These are phyloP conservation scores for Cyberlindnera americana DNA, from an alignment of 805 yeast species.

Conservation along the genomic window DNA sequence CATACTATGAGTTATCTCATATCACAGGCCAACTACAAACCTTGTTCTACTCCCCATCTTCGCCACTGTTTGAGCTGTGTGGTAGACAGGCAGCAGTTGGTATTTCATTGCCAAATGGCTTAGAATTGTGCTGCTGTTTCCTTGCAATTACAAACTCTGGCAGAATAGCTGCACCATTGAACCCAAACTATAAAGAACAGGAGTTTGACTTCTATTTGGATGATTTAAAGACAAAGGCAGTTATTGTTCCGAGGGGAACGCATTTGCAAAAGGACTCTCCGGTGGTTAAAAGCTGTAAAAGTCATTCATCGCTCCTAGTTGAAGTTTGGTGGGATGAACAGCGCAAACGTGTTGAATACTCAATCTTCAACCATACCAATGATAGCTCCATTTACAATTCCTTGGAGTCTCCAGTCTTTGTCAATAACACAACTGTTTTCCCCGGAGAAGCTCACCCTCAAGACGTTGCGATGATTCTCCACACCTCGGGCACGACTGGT, in stretches of 20 bases:
- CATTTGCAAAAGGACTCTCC: slow-evolving; percentile 34
- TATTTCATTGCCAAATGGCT: slow-evolving; percentile 55
- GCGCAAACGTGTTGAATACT: slow-evolving; percentile 42
- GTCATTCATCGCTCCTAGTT: slow-evolving; percentile 44
- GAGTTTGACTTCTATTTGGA: slow-evolving; percentile 65
- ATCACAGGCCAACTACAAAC: slow-evolving; percentile 48
- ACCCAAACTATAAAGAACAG: slow-evolving; percentile 53
- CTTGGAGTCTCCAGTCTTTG: slow-evolving; percentile 27
- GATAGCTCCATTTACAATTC: slow-evolving; percentile 32
- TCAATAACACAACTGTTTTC: slow-evolving; percentile 29
- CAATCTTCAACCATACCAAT: slow-evolving; percentile 26
- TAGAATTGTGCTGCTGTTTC: slow-evolving; percentile 56
- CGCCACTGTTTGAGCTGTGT: slow-evolving; percentile 37
- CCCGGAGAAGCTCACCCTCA: slow-evolving; percentile 44
- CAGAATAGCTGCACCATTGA: slow-evolving; percentile 65
- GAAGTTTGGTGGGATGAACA: slow-evolving; percentile 47
- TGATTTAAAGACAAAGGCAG: slow-evolving; percentile 54
- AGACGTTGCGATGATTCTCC: slow-evolving; percentile 62
- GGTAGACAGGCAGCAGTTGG: slow-evolving; percentile 47
- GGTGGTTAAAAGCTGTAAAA: slow-evolving; percentile 48
- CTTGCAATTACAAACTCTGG: slow-evolving; percentile 54
- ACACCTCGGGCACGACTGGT: slow-evolving; percentile 76
- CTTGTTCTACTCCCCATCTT: slow-evolving; percentile 37
- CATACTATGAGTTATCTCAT: slow-evolving; percentile 41
- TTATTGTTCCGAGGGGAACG: slow-evolving; percentile 55